Percentiles rank a stretch among this genome's conserved stretches.
Evolutionary conservation across 257 asterid genomes (phyloP).

Genomic region (Solanum chmielewskii): DNA sequence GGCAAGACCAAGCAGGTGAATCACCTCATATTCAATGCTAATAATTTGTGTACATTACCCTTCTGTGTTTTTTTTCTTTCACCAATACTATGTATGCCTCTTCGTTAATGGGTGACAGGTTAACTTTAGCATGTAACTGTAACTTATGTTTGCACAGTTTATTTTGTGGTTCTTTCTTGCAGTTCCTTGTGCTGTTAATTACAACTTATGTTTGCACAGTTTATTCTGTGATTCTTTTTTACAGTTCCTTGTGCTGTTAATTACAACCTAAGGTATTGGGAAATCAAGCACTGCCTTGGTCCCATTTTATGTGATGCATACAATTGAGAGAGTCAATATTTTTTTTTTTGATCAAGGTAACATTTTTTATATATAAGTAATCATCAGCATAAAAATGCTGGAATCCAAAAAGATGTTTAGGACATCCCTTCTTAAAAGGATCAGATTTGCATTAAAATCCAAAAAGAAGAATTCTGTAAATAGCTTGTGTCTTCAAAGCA

Average conservation of each 20-base stretch:
- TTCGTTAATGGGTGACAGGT: background rate
- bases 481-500: background rate
- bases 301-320: background rate
- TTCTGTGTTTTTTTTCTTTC: background rate
- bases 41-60: background rate
- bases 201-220: background rate
- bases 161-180: background rate
- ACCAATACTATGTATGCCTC: background rate
- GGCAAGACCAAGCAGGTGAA: conserved; percentile 85
- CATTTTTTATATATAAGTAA: background rate
- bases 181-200: background rate
- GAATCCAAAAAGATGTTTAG: background rate
- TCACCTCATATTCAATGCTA: background rate
- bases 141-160: background rate
- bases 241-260: background rate
- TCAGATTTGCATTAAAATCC: background rate
- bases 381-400: background rate
- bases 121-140: background rate
- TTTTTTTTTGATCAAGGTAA: background rate
- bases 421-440: background rate
- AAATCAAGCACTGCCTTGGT: background rate
- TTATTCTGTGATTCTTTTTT: background rate
- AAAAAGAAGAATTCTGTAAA: background rate
- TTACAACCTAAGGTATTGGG: background rate
- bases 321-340: background rate